These are phyloP conservation scores for Apiospora pterosperma DNA, from an alignment of 2,329 filamentous ascomycete genomes.

Conservation along the genomic window DNA sequence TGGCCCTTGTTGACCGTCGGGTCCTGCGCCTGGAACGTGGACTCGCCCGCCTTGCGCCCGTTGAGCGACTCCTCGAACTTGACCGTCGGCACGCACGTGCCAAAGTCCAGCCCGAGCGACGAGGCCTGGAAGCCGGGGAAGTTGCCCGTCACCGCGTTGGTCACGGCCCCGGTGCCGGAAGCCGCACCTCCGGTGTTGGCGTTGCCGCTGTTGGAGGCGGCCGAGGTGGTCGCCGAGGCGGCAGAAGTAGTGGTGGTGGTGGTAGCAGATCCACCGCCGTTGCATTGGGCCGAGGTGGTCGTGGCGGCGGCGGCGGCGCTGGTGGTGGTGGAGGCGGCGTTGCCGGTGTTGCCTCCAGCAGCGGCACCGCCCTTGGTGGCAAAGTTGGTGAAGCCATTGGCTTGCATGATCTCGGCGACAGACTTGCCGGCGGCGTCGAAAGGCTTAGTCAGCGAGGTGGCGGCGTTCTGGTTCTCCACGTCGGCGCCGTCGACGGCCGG, in stretches of 20 bases:
- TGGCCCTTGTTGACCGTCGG: constrained; percentile 58
- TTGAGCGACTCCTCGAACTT: constrained; percentile 56
- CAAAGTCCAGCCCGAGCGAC: constrained; percentile 44
- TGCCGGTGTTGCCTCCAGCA: background rate
- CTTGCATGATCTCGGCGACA: constrained; percentile 60
- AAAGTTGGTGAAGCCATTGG: constrained; percentile 62
- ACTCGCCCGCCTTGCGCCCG: constrained; percentile 54
- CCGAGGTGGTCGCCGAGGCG: constrained; percentile 15
- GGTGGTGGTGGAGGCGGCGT: background rate
- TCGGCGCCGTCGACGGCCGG: constrained; percentile 57
- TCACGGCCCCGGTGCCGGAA: constrained; percentile 25
- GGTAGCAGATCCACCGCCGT: background rate
- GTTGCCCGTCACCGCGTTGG: constrained; percentile 27
- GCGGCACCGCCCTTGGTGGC: constrained; percentile 32
- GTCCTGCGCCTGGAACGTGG: constrained; percentile 67
- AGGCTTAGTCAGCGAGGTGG: constrained; percentile 46
- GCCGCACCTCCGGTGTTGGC: constrained; percentile 11
- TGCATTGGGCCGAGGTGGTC: constrained; percentile 6
- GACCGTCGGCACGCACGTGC: constrained; percentile 52
- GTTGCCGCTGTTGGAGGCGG: constrained; percentile 14
- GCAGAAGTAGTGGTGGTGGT: background rate
- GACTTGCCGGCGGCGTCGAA: constrained; percentile 60
- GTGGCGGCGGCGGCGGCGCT: background rate
- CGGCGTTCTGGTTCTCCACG: constrained; percentile 58
- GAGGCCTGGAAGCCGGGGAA: constrained; percentile 28